Evolutionary conservation across 352 stramenopile species (phyloP).

Genomic region (Plasmopara muralis): DNA sequence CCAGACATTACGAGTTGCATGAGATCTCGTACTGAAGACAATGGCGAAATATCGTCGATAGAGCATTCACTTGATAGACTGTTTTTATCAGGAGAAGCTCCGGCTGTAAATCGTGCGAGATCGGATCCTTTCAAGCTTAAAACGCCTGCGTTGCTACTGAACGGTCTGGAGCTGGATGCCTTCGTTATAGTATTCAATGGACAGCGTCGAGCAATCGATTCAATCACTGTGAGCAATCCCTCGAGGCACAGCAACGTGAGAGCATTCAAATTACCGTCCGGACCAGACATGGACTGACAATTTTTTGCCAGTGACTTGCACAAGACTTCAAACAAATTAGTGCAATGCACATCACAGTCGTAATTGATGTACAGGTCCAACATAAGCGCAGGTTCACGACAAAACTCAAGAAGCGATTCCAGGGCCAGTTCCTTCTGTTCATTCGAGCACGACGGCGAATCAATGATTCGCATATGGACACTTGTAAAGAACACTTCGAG

Average conservation of each 20-base stretch:
- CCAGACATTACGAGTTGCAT: conserved; percentile 81
- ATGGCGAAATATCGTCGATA: conserved; percentile 74
- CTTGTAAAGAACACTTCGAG: conserved; percentile 98
- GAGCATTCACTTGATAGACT: conserved; percentile 35
- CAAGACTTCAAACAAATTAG: conserved; percentile 97
- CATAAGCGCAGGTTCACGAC: conserved; percentile 95
- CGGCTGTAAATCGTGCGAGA: conserved; percentile 54
- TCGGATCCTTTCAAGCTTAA: conserved; percentile 58
- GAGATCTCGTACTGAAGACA: conserved; percentile 75
- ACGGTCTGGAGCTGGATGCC: conserved; percentile 18
- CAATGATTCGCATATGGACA: conserved; percentile 94
- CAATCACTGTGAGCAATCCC: conserved; percentile 90
- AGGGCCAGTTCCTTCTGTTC: conserved; percentile 84
- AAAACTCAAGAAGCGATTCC: conserved; percentile 97
- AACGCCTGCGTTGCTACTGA: conserved; percentile 26
- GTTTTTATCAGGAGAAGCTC: conserved; percentile 20
- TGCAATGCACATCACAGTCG: conserved; percentile 98
- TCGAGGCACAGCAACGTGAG: conserved; percentile 71
- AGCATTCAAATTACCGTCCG: conserved; percentile 54
- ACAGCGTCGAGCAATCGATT: conserved; percentile 88
- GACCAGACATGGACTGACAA: conserved; percentile 64
- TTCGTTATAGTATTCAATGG: conserved; percentile 38
- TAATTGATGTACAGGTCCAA: conserved; percentile 99
- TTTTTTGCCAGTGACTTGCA: conserved; percentile 90
- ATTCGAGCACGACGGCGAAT: conserved; percentile 72